Evolutionary conservation across 176 grass and related monocot species (phyloP), one percentile per base, ranked within the genome.

Genomic region (Calamus simplicifolius): DNA sequence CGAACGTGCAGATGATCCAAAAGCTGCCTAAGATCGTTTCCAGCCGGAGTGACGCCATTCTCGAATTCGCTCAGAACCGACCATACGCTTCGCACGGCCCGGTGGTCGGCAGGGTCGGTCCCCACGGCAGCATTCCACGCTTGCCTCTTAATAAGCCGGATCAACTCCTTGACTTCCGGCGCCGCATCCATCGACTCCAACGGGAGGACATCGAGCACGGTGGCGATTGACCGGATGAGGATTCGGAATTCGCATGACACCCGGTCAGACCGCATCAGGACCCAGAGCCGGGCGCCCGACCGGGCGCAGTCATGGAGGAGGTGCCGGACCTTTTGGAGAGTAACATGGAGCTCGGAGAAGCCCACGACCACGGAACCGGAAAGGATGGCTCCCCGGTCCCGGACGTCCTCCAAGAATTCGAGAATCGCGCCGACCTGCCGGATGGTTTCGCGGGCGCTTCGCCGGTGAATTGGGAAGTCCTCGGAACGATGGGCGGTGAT

Each of bases 311-410:
- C 87, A 0, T 77, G 30, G 59, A 98, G 61, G 28, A 98, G 73
- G 55, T 84, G 75, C 52, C 63, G 59, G 43, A 82, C 57, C 78
- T 88, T 98, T 75, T 92, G 93, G 48, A 92, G 62, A 19, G 93
- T 66, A 26, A 91, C 82, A 72, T 98, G 87, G 66, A 98, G 75
- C 84, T 98, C 93, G 53, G 78, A 85, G 48, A 98, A 75, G 8
- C 75, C 69, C 19, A 98, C 69, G 25, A 80, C 67, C 23, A 73
- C 75, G 1, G 83, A 90, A 0, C 19, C 4, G 0, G 86, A 65
- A 38, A 85, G 4, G 0, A 48, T 26, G 16, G 23, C 48, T 18
- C 52, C 51, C 0, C 31, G 73, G 4, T 66, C 69, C 12, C 62
- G 73, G n/a, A 92, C 27, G 63, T 98, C 93, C 58, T 82, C 84